Conservation (phyloP, 305 asterid genomes). For the Fraxinus greggii region DNA sequence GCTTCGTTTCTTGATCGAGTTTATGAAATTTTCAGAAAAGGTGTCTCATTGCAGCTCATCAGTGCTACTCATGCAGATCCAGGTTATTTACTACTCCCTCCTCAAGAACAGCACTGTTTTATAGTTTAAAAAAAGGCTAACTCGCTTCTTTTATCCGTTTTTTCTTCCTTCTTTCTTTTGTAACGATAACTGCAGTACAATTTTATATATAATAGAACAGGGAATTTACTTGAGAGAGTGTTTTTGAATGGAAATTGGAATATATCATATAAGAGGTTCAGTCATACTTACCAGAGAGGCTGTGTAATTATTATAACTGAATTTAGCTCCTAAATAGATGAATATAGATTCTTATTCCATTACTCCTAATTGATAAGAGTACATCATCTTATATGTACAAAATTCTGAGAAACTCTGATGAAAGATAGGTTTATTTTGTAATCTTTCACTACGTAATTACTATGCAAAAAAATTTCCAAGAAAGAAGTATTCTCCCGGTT, state of each 20-base stretch:
- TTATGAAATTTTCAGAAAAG: conserved; percentile 34
- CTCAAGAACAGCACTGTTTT: background rate
- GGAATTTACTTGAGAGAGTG: background rate
- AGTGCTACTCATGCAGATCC: conserved; percentile 33
- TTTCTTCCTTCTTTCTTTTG: background rate
- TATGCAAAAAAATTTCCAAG: background rate
- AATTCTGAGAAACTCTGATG: background rate
- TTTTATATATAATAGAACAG: background rate
- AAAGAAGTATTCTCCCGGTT: background rate
- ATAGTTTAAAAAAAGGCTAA: background rate
- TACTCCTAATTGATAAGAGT: background rate
- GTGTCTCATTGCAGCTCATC: conserved; percentile 39
- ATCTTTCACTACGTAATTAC: background rate
- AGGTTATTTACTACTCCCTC: conserved; percentile 15
- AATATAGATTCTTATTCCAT: background rate
- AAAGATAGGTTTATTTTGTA: background rate
- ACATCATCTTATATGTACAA: background rate
- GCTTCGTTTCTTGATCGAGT: conserved; percentile 27
- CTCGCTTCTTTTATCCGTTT: background rate
- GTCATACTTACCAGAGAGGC: background rate
- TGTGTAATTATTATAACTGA: background rate
- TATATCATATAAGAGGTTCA: background rate
- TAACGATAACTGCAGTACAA: background rate
- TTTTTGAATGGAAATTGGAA: background rate
- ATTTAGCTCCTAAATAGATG: background rate